Percentiles rank a stretch among this genome's conserved stretches.
Conservation (phyloP, 2,329 filamentous ascomycete species). For the Ascochyta viciae-villosae region DNA sequence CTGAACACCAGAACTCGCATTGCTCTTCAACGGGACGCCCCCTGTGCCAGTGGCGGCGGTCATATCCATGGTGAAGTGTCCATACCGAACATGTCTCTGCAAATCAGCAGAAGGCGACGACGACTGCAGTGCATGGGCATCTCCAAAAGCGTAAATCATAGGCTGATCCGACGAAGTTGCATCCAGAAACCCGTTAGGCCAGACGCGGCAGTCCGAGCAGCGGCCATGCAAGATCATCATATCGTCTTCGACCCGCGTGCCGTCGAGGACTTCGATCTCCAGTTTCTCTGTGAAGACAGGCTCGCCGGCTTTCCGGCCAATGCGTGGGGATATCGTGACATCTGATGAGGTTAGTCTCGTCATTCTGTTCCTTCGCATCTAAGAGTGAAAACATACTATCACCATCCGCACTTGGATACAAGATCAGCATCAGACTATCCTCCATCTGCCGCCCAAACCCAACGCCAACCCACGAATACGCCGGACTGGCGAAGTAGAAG, state of each 20-base stretch:
- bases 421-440: conserved; percentile 54
- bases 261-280: conserved; percentile 39
- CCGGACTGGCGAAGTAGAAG: conserved; percentile 45
- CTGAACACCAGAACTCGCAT: conserved; percentile 31
- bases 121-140: conserved; percentile 34
- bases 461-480: conserved; percentile 54
- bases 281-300: conserved; percentile 41
- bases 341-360: conserved; percentile 29
- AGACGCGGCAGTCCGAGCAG: conserved; percentile 50
- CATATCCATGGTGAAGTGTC: conserved; percentile 53
- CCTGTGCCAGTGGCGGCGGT: conserved; percentile 45
- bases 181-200: conserved; percentile 48
- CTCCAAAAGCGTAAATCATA: conserved; percentile 54
- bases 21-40: conserved; percentile 40
- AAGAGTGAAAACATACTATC: conserved; percentile 35
- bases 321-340: conserved; percentile 49
- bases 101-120: conserved; percentile 44
- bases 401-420: conserved; percentile 49
- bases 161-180: conserved; percentile 39
- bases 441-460: conserved; percentile 55
- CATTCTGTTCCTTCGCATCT: neutral
- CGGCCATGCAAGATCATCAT: conserved; percentile 49
- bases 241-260: conserved; percentile 43
- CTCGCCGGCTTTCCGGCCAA: conserved; percentile 45
- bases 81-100: conserved; percentile 49